Conservation (phyloP, 176 grass and related monocot genomes). For the Aechmea fasciata region DNA sequence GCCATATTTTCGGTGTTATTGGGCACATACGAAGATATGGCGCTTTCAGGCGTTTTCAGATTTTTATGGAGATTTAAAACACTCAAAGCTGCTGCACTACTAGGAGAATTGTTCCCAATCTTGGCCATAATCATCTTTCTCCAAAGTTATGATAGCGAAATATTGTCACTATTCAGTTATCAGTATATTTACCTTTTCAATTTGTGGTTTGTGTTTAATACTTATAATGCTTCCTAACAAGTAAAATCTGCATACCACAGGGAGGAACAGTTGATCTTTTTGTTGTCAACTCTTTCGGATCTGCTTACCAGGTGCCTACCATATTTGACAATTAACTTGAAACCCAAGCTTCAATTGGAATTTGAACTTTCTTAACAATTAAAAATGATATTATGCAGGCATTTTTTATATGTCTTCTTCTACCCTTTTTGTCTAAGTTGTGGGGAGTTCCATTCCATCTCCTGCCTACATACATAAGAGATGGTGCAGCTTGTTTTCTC, state of each 20-base stretch:
- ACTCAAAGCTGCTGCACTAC: no score
- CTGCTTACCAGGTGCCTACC: slow-evolving; percentile 70
- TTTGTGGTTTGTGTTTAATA: not conserved
- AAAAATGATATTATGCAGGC: slow-evolving; percentile 46
- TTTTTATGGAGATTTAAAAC: no score
- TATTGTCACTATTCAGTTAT: not conserved
- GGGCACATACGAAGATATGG: no score
- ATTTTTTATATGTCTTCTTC: slow-evolving; percentile 76
- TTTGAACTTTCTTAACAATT: not conserved
- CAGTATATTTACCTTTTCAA: not conserved
- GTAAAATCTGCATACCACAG: slow-evolving; percentile 22
- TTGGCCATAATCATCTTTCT: no score
- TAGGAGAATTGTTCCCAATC: no score
- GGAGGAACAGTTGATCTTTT: slow-evolving; percentile 94
- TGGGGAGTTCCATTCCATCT: slow-evolving; percentile 89
- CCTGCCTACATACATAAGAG: slow-evolving; percentile 77
- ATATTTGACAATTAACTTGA: not conserved
- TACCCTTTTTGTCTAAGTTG: slow-evolving; percentile 91
- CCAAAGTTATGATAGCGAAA: not conserved
- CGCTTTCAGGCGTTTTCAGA: no score
- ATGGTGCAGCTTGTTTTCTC: slow-evolving; percentile 84
- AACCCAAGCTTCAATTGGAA: not conserved
- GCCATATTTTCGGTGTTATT: not conserved
- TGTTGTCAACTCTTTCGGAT: slow-evolving; percentile 94
- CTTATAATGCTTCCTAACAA: not conserved